Evolutionary conservation across 2,329 filamentous ascomycete species (phyloP), one percentile per base, ranked within the genome.

Genomic region (Monosporascus sp.): DNA sequence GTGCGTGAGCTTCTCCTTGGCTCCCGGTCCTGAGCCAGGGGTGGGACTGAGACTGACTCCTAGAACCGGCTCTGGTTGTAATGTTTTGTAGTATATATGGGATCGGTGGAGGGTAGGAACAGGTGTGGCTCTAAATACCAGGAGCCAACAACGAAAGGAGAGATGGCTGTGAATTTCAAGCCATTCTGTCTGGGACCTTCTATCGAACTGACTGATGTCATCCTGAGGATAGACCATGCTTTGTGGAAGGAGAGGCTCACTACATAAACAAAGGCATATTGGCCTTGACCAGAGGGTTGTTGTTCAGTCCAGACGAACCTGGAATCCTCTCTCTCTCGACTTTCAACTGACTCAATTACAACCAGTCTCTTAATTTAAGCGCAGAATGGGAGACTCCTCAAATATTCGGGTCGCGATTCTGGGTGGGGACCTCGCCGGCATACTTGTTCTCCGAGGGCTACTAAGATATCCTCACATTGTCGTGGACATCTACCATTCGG

Each of bases 341-440:
- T 43, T 14, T n/a, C n/a, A 6, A 43, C 39, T 6, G 2, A n/a
- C 20, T 43, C 39, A 35, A 35, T 5, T 35, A 14, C 31, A 11
- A 14, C 38, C 24, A 47, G 35, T 54, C 53, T 50, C 48, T 50
- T 22, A 49, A 36, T 27, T 49, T 54, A 22, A 43, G 31, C 11
- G 31, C 48, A 45, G 27, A n/a, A 64, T 65, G 62, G 56, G 38
- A 41, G 52, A 48, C 20, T 45, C 54, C 27, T 63, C 61, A 15
- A 61, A 60, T 22, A 64, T 66, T 27, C 60, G 62, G 27, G 58
- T 68, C 25, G 66, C 65, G 39, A 66, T 68, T 35, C 52, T 68
- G 36, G 66, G 66, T 35, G 65, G 65, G 17, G 61, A 62, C 0
- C 46, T 68, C 17, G 59, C 59, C 9, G 61, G 60, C 9, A 62